Conservation (phyloP, 1,139 yeast genomes). For the Yamadazyma aaseri region DNA sequence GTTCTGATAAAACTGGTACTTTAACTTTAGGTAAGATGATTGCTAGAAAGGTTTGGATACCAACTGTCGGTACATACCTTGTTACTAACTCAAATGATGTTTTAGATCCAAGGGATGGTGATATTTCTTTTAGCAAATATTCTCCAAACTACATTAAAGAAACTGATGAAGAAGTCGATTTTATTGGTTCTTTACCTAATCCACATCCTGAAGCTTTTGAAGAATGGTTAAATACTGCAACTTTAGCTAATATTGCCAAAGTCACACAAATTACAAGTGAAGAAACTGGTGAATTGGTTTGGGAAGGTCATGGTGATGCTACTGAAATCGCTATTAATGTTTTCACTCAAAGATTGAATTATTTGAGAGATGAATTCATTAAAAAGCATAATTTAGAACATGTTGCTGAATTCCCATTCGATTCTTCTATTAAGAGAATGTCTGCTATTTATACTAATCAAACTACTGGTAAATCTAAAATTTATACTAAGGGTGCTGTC, state of each 20-base stretch:
- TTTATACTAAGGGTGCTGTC: constrained; percentile 78
- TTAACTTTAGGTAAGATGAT: constrained; percentile 80
- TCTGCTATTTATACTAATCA: constrained; percentile 56
- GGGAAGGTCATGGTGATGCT: constrained; percentile 85
- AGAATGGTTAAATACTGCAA: constrained; percentile 58
- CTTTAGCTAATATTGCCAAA: constrained; percentile 72
- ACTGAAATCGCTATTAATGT: constrained; percentile 84
- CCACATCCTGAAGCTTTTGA: constrained; percentile 28
- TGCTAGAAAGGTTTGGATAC: constrained; percentile 71
- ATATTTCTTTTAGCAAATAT: constrained; percentile 37
- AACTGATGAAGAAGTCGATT: constrained; percentile 39
- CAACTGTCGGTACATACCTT: constrained; percentile 65
- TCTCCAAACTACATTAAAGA: constrained; percentile 42
- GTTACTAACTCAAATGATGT: constrained; percentile 66
- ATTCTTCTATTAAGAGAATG: constrained; percentile 76
- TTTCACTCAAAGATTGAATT: constrained; percentile 57
- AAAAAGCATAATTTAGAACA: constrained; percentile 36
- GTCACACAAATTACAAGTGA: constrained; percentile 42
- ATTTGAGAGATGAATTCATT: constrained; percentile 42
- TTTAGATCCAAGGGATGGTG: constrained; percentile 70
- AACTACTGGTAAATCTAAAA: constrained; percentile 31
- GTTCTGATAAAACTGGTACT: constrained; percentile 84
- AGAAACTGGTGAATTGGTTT: constrained; percentile 21
- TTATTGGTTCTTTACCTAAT: constrained; percentile 20
- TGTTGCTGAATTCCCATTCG: constrained; percentile 72